Evolutionary conservation across 2,329 filamentous ascomycete species (phyloP), one percentile per base, ranked within the genome.

Genomic region (Keithomyces neogunnii): DNA sequence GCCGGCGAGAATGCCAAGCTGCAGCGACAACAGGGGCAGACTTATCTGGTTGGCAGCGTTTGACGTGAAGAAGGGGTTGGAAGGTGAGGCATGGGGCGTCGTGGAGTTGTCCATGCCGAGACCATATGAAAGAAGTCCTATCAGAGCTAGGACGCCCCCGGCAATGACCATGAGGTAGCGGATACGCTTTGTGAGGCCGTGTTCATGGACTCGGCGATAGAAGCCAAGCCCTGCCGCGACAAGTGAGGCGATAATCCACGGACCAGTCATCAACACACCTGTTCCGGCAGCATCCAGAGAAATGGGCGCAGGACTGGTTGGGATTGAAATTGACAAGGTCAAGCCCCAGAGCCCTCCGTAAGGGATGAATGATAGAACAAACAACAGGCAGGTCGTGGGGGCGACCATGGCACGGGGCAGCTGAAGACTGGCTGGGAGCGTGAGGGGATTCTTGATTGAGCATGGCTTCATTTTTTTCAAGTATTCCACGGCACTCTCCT

Each of bases 371-470:
- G 75, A 70, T 1, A 73, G 63, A 4, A 72, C 51, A 29, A 74
- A 70, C 11, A 78, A 66, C 1, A 81, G 66, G 11, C 69, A 49
- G 0, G 74, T 74, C 1, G 75, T 77, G 1, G 78, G 78, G 1
- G 78, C 74, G 11, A 68, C 55, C 48, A 77, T 62, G 6, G 76
- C 75, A 5, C 75, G 70, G 0, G 75, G 68, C 0, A 68, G 69
- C 50, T 79, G 74, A n/a, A 76, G 61, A 13, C 74, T 59, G 2
- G 65, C 60, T 0, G 57, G 47, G 2, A 60, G 19, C 52, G 67
- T 60, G 35, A 65, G 53, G 6, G 58, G 50, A 3, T 65, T 65
- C 39, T 54, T 55, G 53, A 72, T 77, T 0, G 68, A 67, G 31
- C 64, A 59, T 0, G 69, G 69, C 52, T 65, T 68, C 56, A 76